Base-by-base conservation (phyloP, 1,284 basidiomycete species). In the Moniliophthora roreri region DNA sequence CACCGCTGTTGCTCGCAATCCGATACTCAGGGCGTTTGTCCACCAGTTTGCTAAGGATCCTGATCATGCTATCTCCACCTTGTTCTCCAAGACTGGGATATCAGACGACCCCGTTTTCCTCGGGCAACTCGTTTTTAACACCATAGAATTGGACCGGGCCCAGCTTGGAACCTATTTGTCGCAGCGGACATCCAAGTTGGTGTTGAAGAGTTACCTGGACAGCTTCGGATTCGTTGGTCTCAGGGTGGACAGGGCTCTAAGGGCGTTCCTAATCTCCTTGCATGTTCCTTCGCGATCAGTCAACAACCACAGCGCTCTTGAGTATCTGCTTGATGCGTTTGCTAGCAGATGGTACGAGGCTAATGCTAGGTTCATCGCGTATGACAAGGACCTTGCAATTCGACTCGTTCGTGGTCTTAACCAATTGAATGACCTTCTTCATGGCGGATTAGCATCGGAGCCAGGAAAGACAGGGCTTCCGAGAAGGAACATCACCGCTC, bases 321-420 rank as follows among this genome's bases (percentile, higher is more conserved):
- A 91, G 53, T 79, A 82, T 56, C 75, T 92, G 1, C 77, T 92
- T 36, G 94, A 98, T 66, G 82, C 87, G 9, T 95, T 99, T 65
- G 91, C 94, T 6, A 80, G 82, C 57, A 81, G 90, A 23, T 99
- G 95, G 91, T 90, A 91, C 60, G 86, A 89, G 54, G 87, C 89
- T n/a, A 99, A 99, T 66, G 81, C 85, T 13, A 78, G 79, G 42
- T 77, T 82, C 32, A 82, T 94, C 21, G 80, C 88, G 1, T 94
- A 87, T 63, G 88, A 91, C 70, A 85, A 84, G 63, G 87, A 91
- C 57, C 74, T 92, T 48, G 87, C 92, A 1, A 75, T 81, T 54
- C 85, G 87, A 32, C 80, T 98, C 42, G 89, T 94, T 32, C 81
- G 91, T 48, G 88, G 92, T 1, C 85, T 96, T 53, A 85, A 95